Evolutionary conservation across 495 filamentous ascomycete species (phyloP), one percentile per base, ranked within the genome.

Genomic region (Hypoxylon perforatum): DNA sequence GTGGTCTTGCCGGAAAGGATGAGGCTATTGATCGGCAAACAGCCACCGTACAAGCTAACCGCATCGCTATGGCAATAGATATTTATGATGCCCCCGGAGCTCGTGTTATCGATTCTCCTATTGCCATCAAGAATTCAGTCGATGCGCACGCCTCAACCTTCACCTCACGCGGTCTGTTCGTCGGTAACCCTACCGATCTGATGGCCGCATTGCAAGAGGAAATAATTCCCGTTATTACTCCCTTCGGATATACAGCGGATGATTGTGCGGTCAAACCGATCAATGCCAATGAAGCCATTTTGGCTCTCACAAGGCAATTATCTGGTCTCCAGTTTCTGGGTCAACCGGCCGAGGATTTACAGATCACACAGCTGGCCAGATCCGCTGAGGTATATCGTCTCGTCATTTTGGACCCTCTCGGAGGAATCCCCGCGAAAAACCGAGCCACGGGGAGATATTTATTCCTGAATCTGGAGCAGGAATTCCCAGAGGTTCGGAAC

Each of bases 401-500:
- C 22, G 94, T 99, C 67, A 81, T 98, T 21, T 81, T 99, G 14
- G 96, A 99, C 76, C 91, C 92, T 0, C 73, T 91, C 1, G 95
- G 95, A 4, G 95, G 96, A 7, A 93, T 95, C 50, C 96, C 95
- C 1, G 84, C 90, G 0, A 83, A 80, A 51, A 85, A 85, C 39
- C 84, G 88, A 14, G 85, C 85, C 0, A 85, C 90, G 39, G 84
- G 85, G 8, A 88, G 91, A 12, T 92, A 97, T 71, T 86, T 97
- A 3, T 99, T 97, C 74, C 85, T 99, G 75, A 99, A 99, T 68
- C 84, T 99, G 69, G 91, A 96, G 72, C 93, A 98, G 71, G 93
- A 99, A 65, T 96, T 88, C 71, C 76, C 82, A 2, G 81, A 83
- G 28, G 90, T 97, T 30, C 77, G 82, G 50, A 71, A 82, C 0